Percentiles rank a stretch among this genome's conserved stretches.
phyloP scores from a whole-genome alignment of 495 filamentous ascomycete genomes.

The Penicillium soppii region DNA sequence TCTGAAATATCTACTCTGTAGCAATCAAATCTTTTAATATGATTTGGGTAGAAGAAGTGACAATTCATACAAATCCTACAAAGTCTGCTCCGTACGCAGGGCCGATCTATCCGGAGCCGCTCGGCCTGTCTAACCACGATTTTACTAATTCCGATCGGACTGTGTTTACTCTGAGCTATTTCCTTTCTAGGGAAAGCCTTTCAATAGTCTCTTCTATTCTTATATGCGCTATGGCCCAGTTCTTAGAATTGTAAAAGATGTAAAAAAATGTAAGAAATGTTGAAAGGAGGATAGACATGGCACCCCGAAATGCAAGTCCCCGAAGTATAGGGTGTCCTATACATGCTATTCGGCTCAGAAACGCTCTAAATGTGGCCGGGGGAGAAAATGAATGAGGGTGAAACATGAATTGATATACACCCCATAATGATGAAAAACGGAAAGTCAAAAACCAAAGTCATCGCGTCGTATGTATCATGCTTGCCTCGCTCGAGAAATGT shows the following conservation, averaged over 20 bases:
- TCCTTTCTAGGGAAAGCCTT: background rate
- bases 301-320: too few species aligned
- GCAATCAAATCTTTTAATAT: background rate
- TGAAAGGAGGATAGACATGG: too few species aligned
- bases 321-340: background rate
- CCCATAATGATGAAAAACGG: background rate
- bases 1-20: too few species aligned
- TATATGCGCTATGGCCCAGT: background rate
- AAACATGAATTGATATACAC: too few species aligned
- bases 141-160: background rate
- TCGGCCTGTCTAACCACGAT: background rate
- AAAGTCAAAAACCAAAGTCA: constrained; percentile 4
- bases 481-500: background rate
- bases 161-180: background rate
- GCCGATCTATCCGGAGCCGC: background rate
- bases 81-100: too few species aligned
- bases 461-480: constrained; percentile 20
- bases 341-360: background rate
- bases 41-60: background rate
- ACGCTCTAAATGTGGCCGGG: background rate
- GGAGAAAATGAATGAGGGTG: background rate
- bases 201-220: background rate
- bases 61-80: background rate
- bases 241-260: too few species aligned
- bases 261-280: too few species aligned